These are phyloP conservation scores for Mycotypha africana DNA, from an alignment of 371 early-diverging fungal species.

Conservation along the genomic window DNA sequence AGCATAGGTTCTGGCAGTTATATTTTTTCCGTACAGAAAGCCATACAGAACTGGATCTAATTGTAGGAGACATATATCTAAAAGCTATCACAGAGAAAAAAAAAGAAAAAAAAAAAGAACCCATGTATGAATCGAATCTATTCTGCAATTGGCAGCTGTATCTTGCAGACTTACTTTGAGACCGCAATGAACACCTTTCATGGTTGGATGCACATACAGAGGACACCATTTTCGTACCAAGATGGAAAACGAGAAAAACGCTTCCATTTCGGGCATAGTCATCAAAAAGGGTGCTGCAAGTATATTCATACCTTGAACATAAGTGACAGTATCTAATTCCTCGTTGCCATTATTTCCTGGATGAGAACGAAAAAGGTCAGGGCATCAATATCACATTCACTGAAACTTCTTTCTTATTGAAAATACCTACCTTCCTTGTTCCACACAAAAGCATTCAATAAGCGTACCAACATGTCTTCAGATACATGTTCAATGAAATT, in stretches of 20 bases:
- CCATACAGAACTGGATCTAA: conserved; percentile 74
- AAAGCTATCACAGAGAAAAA: conserved; percentile 45
- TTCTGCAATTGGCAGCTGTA: neutral
- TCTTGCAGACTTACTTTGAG: conserved; percentile 59
- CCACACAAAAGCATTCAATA: conserved; percentile 89
- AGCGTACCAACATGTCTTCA: conserved; percentile 72
- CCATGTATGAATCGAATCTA: neutral
- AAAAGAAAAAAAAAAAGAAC: neutral
- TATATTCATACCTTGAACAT: conserved; percentile 96
- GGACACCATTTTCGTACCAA: conserved; percentile 87
- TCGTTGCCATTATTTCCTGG: neutral
- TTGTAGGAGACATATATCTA: conserved; percentile 72
- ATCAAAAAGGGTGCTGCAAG: conserved; percentile 89
- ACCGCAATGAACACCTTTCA: conserved; percentile 91
- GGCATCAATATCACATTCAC: neutral
- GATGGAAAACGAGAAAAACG: conserved; percentile 78
- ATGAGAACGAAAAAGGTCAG: neutral
- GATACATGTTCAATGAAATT: conserved; percentile 68
- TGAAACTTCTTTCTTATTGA: neutral
- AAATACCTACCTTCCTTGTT: conserved; percentile 30
- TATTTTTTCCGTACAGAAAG: conserved; percentile 65
- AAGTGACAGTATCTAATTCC: conserved; percentile 64
- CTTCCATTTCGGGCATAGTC: conserved; percentile 89
- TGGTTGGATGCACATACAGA: conserved; percentile 84
- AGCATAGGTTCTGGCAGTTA: conserved; percentile 80